These are phyloP conservation scores for Saccharomycopsis oosterbeekiorum DNA, from an alignment of 805 yeast genomes.

Conservation along the genomic window DNA sequence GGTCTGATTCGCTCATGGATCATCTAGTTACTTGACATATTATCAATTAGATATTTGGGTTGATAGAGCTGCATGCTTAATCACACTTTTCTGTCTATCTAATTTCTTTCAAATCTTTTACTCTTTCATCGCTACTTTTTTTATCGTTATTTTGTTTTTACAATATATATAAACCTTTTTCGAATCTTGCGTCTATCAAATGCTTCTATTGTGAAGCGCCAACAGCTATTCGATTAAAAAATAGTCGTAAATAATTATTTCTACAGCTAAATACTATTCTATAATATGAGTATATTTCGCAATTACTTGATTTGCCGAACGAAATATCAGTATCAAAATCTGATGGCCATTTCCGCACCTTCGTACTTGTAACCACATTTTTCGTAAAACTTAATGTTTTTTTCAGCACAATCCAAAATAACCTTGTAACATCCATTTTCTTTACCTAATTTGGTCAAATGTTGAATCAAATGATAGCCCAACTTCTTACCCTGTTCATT, in stretches of 20 bases:
- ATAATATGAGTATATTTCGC: not conserved
- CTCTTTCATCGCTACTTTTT: not conserved
- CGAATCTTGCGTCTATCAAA: not conserved
- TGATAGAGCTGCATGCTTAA: too few species aligned
- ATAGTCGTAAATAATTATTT: too few species aligned
- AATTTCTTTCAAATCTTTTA: not conserved
- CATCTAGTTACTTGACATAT: too few species aligned
- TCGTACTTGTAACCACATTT: conserved; percentile 69
- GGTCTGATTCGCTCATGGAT: too few species aligned
- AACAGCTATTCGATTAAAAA: not conserved
- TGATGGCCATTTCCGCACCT: conserved; percentile 60
- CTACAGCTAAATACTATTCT: not conserved
- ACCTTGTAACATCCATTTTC: conserved; percentile 72
- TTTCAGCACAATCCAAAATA: conserved; percentile 79
- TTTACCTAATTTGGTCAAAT: conserved; percentile 50
- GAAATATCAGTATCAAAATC: conserved; percentile 26
- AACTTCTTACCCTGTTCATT: conserved; percentile 76
- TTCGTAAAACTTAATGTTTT: conserved; percentile 75
- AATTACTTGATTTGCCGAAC: not conserved
- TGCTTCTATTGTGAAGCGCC: not conserved
- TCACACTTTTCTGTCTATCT: too few species aligned
- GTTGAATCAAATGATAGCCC: conserved; percentile 58
- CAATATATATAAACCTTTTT: not conserved
- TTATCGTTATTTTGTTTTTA: not conserved
- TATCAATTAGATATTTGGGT: too few species aligned